Evolutionary conservation across 495 filamentous ascomycete genomes (phyloP).

Genomic region (Aspergillus sparsus): DNA sequence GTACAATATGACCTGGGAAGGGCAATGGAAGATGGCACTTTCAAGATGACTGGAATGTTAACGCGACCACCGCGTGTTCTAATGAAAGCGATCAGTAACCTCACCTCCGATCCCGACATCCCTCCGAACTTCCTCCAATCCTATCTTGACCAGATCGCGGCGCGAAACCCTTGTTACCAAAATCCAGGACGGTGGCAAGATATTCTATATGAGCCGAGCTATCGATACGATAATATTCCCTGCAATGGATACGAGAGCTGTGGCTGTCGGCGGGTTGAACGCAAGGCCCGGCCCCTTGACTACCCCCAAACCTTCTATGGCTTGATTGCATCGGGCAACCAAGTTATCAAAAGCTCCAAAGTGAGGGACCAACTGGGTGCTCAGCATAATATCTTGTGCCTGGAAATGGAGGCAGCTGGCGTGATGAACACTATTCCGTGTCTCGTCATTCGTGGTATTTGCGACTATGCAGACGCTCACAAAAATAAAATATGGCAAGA

Average conservation of each 20-base stretch:
- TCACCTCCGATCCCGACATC: background rate
- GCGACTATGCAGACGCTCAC: constrained; percentile 8
- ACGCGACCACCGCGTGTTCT: constrained; percentile 23
- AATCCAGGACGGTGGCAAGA: too few relatives aligned
- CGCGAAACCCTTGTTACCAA: too few relatives aligned
- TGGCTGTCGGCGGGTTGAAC: background rate
- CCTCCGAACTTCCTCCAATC: background rate
- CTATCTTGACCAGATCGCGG: background rate
- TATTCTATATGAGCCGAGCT: too few relatives aligned
- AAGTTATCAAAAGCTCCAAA: background rate
- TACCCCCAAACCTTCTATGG: background rate
- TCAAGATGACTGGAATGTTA: constrained; percentile 27
- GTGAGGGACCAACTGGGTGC: background rate
- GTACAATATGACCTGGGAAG: constrained; percentile 29
- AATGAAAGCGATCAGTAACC: background rate
- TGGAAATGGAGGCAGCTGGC: constrained; percentile 10
- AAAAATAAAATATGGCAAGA: constrained; percentile 9
- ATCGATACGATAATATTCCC: too few relatives aligned
- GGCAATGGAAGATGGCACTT: background rate
- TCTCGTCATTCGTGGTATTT: constrained; percentile 6
- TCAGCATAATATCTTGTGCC: background rate
- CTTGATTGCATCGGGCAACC: constrained; percentile 8
- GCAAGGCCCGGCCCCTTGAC: background rate
- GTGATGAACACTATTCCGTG: background rate
- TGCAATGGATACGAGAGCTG: too few relatives aligned